phyloP scores from a whole-genome alignment of 306 rosid species.

The Astragalus glycyphyllos region DNA sequence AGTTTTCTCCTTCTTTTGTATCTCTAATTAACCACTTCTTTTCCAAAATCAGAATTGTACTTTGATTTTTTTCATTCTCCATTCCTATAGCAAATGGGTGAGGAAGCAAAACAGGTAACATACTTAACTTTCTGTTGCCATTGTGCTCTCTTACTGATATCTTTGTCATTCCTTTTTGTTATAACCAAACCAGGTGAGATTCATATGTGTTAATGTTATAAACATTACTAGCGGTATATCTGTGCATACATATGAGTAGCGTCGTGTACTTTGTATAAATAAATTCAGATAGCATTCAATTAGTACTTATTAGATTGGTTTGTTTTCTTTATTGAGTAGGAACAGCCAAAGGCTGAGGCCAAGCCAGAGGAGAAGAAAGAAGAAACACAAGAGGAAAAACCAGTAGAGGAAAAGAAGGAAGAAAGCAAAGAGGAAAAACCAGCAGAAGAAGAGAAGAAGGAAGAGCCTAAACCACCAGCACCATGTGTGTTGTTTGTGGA shows the following conservation, averaged over 20 bases:
- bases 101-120: conserved; percentile 72
- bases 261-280: too few species aligned
- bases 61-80: conserved; percentile 29
- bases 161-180: too few species aligned
- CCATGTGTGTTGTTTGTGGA: conserved; percentile 80
- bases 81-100: conserved; percentile 63
- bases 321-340: conserved; percentile 36
- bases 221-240: too few species aligned
- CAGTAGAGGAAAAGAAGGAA: conserved; percentile 49
- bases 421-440: conserved; percentile 45
- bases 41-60: conserved; percentile 31
- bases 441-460: conserved; percentile 62
- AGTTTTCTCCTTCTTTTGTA: conserved; percentile 27
- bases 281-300: too few species aligned
- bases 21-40: neutral
- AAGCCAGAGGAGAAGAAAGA: conserved; percentile 50
- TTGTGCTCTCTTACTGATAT: conserved; percentile 27
- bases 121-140: conserved; percentile 25
- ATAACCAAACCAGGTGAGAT: too few species aligned
- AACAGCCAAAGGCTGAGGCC: conserved; percentile 51
- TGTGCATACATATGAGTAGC: too few species aligned
- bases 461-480: conserved; percentile 72
- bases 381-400: conserved; percentile 40
- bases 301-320: neutral
- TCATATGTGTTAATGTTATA: too few species aligned